These are phyloP conservation scores for Penicillium sp. DNA, from an alignment of 2,329 filamentous ascomycete genomes.

Conservation along the genomic window DNA sequence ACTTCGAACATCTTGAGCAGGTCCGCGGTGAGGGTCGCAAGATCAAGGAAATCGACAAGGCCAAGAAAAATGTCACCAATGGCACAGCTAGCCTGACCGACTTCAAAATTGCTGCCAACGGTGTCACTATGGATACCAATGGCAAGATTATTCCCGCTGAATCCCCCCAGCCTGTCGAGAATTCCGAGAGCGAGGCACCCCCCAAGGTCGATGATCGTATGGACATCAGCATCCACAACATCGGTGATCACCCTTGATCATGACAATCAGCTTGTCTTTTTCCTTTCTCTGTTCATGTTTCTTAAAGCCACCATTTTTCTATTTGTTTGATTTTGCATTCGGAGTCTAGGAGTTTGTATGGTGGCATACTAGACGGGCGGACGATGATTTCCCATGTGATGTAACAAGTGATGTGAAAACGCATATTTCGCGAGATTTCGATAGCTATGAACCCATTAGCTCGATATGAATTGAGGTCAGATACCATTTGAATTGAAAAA, in stretches of 20 bases:
- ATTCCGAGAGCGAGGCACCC: slow-evolving; percentile 31
- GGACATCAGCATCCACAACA: slow-evolving; percentile 66
- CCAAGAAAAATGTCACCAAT: slow-evolving; percentile 66
- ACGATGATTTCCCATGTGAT: slow-evolving; percentile 9
- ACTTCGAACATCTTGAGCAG: slow-evolving; percentile 78
- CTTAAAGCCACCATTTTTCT: slow-evolving; percentile 4
- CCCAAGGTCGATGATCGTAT: slow-evolving; percentile 54
- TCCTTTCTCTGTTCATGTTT: slow-evolving; percentile 14
- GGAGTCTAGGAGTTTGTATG: slow-evolving; percentile 31
- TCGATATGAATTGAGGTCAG: neutral
- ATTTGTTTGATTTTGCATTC: slow-evolving; percentile 23
- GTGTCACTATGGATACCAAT: slow-evolving; percentile 59
- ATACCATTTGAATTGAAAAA: slow-evolving; percentile 15
- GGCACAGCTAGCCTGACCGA: slow-evolving; percentile 64
- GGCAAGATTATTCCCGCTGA: slow-evolving; percentile 61
- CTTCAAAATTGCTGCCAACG: slow-evolving; percentile 65
- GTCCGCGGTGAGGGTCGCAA: slow-evolving; percentile 72
- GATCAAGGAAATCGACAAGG: slow-evolving; percentile 66
- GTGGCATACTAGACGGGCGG: slow-evolving; percentile 25
- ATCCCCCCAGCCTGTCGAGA: neutral
- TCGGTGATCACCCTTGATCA: slow-evolving; percentile 48
- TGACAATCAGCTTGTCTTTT: slow-evolving; percentile 23
- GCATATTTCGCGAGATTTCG: slow-evolving; percentile 11
- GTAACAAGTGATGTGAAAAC: slow-evolving; percentile 21
- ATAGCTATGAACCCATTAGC: slow-evolving; percentile 6